Conservation (phyloP, 768 basidiomycete genomes). For the Lactarius evosmus region DNA sequence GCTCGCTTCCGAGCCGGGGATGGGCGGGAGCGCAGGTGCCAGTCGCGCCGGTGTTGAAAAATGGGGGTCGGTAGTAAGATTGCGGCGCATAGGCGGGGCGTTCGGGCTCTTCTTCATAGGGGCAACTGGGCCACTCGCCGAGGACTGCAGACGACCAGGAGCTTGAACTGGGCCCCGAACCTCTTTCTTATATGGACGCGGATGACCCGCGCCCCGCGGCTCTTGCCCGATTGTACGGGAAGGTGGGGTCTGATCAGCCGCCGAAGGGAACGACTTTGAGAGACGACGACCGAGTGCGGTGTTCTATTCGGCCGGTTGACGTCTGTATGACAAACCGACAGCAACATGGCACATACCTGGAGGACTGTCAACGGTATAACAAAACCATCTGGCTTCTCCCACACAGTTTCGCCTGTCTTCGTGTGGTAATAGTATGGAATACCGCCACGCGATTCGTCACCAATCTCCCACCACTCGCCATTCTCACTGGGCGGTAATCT, state of each 20-base stretch:
- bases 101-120: conserved; percentile 14
- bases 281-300: conserved; percentile 69
- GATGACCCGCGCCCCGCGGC: conserved; percentile 6
- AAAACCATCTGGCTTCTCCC: conserved; percentile 87
- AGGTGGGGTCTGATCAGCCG: conserved; percentile 30
- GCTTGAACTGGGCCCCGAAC: neutral
- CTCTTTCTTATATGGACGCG: conserved; percentile 21
- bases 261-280: conserved; percentile 37
- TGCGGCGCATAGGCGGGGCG: conserved; percentile 22
- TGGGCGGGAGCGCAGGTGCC: conserved; percentile 33
- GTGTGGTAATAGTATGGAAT: conserved; percentile 95
- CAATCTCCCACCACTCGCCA: conserved; percentile 96
- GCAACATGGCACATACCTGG: conserved; percentile 49
- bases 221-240: conserved; percentile 6
- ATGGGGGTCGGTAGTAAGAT: conserved; percentile 19
- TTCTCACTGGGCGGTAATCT: conserved; percentile 80
- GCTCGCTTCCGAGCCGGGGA: conserved; percentile 58
- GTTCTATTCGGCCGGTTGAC: conserved; percentile 44
- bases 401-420: conserved; percentile 84
- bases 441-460: conserved; percentile 77
- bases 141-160: conserved; percentile 15
- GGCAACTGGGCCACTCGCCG: conserved; percentile 4
- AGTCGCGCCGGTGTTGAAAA: conserved; percentile 28
- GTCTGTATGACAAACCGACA: conserved; percentile 10
- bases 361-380: conserved; percentile 89